Base-by-base conservation (phyloP, 164 flowering plant species). In the Akebia trifoliata region DNA sequence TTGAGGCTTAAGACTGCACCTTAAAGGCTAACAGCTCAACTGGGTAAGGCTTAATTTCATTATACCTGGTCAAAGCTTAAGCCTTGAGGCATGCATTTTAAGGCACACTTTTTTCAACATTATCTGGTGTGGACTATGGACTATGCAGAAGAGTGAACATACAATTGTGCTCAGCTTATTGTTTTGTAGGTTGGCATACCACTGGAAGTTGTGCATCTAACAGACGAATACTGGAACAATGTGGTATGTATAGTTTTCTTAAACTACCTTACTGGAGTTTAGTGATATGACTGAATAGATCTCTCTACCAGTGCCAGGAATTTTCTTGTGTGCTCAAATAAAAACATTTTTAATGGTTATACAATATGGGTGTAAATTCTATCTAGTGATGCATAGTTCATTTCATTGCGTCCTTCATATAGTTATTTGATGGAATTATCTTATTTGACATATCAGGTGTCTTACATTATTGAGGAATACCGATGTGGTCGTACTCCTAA, bases 151-250 rank as follows among this genome's bases (percentile, higher is more conserved):
- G 37, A 28, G 26, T 44, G 21, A 22, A 22, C 8, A 17, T 21
- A 6, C 25, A 12, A 28, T 43, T 22, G 17, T 36, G 28, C 20
- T 47, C 18, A 15, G 29, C 34, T 59, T 59, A 12, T 24, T 24
- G 21, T 56, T 54, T 31, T 61, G 32, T 39, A 92, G 98, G 87
- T 86, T 73, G 82, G 79, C 55, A 84, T 89, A 51, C 94, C 98
- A 28, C 60, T 92, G 64, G 93, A 89, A 81, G 83, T 92, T 69
- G 95, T 92, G 62, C 96, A 92, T 76, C 71, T 92, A 80, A 83
- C 95, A 1, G 87, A 89, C 67, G 96, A 92, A 69, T 92, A 92
- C 57, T 92, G 96, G 98, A 63, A 78, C 37, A 84, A 82, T 71
- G 98, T 92, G 89, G 98, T 87, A 74, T 40, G 83, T 35, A 31